phyloP scores from a whole-genome alignment of 768 basidiomycete genomes.

The Mycena amicta region DNA sequence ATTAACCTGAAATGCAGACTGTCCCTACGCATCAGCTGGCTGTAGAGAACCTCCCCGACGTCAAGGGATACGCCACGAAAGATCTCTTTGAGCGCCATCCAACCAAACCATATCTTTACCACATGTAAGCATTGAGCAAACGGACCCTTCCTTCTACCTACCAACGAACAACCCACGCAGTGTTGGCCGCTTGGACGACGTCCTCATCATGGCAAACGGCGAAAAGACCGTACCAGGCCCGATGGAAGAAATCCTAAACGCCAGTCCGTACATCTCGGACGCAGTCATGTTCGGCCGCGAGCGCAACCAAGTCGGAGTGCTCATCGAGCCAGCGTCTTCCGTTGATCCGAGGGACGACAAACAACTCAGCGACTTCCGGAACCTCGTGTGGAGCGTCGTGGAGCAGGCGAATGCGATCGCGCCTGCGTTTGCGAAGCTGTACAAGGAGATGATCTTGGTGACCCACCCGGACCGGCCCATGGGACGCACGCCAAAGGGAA shows the following conservation, averaged over 20 bases:
- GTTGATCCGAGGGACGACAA: constrained; percentile 12
- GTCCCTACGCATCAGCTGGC: constrained; percentile 30
- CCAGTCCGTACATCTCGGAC: constrained; percentile 14
- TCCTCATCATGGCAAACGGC: constrained; percentile 26
- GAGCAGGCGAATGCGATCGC: constrained; percentile 46
- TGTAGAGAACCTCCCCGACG: constrained; percentile 32
- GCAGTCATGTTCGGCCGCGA: neutral
- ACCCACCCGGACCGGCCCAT: constrained; percentile 41
- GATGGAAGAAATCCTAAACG: constrained; percentile 22
- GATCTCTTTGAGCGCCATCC: constrained; percentile 35
- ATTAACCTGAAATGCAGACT: constrained; percentile 25
- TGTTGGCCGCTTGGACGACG: constrained; percentile 32
- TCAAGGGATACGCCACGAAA: constrained; percentile 28
- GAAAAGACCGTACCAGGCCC: constrained; percentile 31
- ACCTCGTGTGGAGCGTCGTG: constrained; percentile 33
- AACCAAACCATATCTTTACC: constrained; percentile 29
- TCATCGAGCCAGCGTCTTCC: constrained; percentile 24
- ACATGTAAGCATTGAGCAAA: constrained; percentile 21
- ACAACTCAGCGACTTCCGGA: constrained; percentile 30
- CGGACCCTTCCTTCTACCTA: too few relatives aligned
- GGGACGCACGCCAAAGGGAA: constrained; percentile 49
- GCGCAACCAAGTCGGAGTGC: constrained; percentile 14
- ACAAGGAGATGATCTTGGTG: constrained; percentile 55
- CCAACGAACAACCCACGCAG: constrained; percentile 5
- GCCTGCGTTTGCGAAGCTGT: constrained; percentile 45